Percentiles rank a stretch among this genome's conserved stretches.
Evolutionary conservation across 2,329 filamentous ascomycete species (phyloP).

Genomic region (Trichoderma citrinoviride): DNA sequence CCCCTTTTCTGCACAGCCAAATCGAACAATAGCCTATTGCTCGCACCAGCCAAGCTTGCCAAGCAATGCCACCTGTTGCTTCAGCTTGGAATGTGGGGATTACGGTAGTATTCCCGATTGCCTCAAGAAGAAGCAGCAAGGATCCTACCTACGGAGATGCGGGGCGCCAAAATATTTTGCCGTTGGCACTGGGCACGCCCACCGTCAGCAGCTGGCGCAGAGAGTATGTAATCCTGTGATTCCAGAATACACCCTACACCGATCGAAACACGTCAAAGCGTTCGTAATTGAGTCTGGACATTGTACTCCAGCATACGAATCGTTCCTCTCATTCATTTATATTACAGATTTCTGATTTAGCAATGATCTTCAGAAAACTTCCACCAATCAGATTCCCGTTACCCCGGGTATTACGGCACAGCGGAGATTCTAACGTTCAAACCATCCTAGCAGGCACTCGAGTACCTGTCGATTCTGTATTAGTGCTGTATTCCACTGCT

Average conservation of each 20-base stretch:
- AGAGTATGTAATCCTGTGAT: not conserved
- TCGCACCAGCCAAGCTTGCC: too few relatives aligned
- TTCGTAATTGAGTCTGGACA: not conserved
- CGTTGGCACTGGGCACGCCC: too few relatives aligned
- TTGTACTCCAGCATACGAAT: not conserved
- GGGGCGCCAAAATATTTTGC: too few relatives aligned
- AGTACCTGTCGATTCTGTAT: slow-evolving; percentile 11
- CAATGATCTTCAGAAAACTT: not conserved
- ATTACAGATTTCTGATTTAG: not conserved
- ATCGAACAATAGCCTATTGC: too few relatives aligned
- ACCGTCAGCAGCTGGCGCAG: too few relatives aligned
- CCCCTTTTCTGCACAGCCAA: too few relatives aligned
- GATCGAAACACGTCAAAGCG: too few relatives aligned
- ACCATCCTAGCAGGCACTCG: not conserved
- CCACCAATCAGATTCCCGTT: slow-evolving; percentile 5
- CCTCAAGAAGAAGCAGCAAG: too few relatives aligned
- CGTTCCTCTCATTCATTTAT: not conserved
- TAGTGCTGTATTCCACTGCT: slow-evolving; percentile 3
- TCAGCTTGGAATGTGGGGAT: too few relatives aligned
- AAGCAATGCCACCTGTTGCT: too few relatives aligned
- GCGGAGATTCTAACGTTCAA: not conserved
- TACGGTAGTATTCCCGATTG: too few relatives aligned
- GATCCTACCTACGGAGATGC: too few relatives aligned
- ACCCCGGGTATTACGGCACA: slow-evolving; percentile 10
- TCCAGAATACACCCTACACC: not conserved